A percentile compares a stretch with the other conserved stretches of the same genome.
These are phyloP conservation scores for Coprinopsis strossmayeri DNA, from an alignment of 768 basidiomycete genomes.

Conservation along the genomic window DNA sequence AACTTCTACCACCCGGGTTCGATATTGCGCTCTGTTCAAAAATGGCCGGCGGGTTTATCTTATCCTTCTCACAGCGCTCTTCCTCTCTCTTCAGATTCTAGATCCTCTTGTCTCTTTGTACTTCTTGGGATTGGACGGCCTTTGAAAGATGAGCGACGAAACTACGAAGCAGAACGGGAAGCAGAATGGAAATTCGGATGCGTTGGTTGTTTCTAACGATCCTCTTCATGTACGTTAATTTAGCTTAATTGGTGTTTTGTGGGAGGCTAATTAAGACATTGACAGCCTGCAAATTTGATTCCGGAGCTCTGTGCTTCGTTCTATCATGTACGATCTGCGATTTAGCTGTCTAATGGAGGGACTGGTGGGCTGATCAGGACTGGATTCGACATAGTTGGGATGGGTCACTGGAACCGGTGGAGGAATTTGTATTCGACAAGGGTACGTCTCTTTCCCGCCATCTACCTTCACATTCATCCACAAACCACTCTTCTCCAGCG, in stretches of 20 bases:
- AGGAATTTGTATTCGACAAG: slow-evolving; percentile 68
- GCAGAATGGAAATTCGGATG: slow-evolving; percentile 30
- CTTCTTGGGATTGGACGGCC: too few relatives aligned
- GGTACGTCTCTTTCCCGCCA: slow-evolving; percentile 31
- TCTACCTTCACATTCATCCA: neutral
- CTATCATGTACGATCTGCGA: slow-evolving; percentile 44
- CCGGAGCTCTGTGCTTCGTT: slow-evolving; percentile 80
- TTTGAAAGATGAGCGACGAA: slow-evolving; percentile 2
- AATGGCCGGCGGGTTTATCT: too few relatives aligned
- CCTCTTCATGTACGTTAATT: slow-evolving; percentile 54
- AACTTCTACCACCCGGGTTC: too few relatives aligned
- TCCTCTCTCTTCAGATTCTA: too few relatives aligned
- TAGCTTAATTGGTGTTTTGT: neutral
- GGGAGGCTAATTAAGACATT: slow-evolving; percentile 2
- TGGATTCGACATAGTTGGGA: slow-evolving; percentile 42
- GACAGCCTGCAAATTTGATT: slow-evolving; percentile 85
- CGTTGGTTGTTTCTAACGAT: slow-evolving; percentile 52
- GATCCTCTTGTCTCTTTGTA: too few relatives aligned
- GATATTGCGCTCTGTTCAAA: too few relatives aligned
- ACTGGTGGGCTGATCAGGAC: slow-evolving; percentile 4
- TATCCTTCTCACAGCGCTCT: too few relatives aligned
- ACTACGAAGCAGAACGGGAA: slow-evolving; percentile 17
- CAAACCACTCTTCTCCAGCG: slow-evolving; percentile 27
- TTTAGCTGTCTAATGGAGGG: neutral
- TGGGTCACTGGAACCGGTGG: slow-evolving; percentile 92